Conservation (phyloP, 1,284 basidiomycete genomes). For the Schizopora paradoxa region DNA sequence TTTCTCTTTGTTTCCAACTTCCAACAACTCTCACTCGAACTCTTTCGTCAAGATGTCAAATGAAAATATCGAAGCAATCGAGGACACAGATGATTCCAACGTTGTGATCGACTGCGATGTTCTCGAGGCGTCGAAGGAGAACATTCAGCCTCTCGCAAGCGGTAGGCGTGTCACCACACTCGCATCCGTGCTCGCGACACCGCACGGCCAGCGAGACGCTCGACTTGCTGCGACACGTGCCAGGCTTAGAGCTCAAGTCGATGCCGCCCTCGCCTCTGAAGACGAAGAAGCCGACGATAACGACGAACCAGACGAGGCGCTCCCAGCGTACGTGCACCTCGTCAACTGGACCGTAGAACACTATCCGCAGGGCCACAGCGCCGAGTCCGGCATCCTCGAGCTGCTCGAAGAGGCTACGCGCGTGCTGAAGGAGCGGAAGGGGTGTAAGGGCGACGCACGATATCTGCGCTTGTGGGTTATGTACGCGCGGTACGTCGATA, state of each 20-base stretch:
- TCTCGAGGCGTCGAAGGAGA: constrained; percentile 78
- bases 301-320: constrained; percentile 34
- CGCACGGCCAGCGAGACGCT: constrained; percentile 65
- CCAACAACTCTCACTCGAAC: too few species aligned
- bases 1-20: too few species aligned
- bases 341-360: constrained; percentile 70
- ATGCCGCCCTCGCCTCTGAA: constrained; percentile 27
- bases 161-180: constrained; percentile 71
- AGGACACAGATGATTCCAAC: constrained; percentile 11
- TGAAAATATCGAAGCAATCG: constrained; percentile 1
- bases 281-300: constrained; percentile 44
- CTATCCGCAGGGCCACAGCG: constrained; percentile 59
- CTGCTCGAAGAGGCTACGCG: constrained; percentile 80
- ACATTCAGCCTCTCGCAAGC: constrained; percentile 70
- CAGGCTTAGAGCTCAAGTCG: constrained; percentile 43
- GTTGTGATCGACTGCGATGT: constrained; percentile 69
- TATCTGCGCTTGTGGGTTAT: constrained; percentile 93
- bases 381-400: constrained; percentile 73
- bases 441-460: constrained; percentile 68
- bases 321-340: constrained; percentile 57
- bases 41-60: not conserved
- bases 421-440: constrained; percentile 60
- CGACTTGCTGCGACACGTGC: constrained; percentile 59
- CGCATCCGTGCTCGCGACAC: constrained; percentile 64
- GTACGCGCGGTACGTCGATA: constrained; percentile 79